phyloP scores from a whole-genome alignment of 352 stramenopile species.

The Phytophthora pluvialis region DNA sequence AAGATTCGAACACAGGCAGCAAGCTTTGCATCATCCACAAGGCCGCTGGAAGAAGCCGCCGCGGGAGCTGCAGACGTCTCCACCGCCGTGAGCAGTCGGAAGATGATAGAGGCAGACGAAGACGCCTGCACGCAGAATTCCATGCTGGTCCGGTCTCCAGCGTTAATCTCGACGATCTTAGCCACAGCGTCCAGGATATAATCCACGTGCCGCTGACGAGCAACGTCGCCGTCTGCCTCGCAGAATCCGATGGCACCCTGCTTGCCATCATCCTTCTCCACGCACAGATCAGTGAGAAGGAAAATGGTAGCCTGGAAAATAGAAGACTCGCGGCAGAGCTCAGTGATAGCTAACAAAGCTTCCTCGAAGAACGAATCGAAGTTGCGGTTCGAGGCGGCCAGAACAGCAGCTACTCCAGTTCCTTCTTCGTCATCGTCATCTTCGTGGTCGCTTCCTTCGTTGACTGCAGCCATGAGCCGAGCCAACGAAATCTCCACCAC shows the following conservation, averaged over 20 bases:
- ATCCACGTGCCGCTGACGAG: slow-evolving; percentile 48
- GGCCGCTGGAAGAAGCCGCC: slow-evolving; percentile 18
- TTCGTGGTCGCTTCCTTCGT: slow-evolving; percentile 41
- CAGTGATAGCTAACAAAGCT: slow-evolving; percentile 70
- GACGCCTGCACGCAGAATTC: slow-evolving; percentile 74
- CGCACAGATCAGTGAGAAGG: slow-evolving; percentile 68
- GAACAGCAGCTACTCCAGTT: slow-evolving; percentile 39
- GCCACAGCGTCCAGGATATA: slow-evolving; percentile 73
- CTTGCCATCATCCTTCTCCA: slow-evolving; percentile 34
- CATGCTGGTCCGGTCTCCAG: slow-evolving; percentile 75
- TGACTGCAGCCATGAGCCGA: slow-evolving; percentile 67
- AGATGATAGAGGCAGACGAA: slow-evolving; percentile 56
- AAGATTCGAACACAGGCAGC: slow-evolving; percentile 66
- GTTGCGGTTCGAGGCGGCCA: slow-evolving; percentile 56
- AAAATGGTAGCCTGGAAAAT: slow-evolving; percentile 87
- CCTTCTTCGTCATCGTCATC: slow-evolving; percentile 40
- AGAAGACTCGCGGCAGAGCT: slow-evolving; percentile 71
- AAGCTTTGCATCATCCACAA: slow-evolving; percentile 55
- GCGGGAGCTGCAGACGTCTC: slow-evolving; percentile 63
- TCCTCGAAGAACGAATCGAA: slow-evolving; percentile 78
- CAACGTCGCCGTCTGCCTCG: slow-evolving; percentile 33
- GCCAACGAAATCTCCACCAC: slow-evolving; percentile 80
- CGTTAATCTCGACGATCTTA: slow-evolving; percentile 84
- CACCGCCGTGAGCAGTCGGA: slow-evolving; percentile 65
- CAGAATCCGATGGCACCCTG: slow-evolving; percentile 41